Base-by-base conservation (phyloP, 805 yeast genomes). In the Candida koratica region DNA sequence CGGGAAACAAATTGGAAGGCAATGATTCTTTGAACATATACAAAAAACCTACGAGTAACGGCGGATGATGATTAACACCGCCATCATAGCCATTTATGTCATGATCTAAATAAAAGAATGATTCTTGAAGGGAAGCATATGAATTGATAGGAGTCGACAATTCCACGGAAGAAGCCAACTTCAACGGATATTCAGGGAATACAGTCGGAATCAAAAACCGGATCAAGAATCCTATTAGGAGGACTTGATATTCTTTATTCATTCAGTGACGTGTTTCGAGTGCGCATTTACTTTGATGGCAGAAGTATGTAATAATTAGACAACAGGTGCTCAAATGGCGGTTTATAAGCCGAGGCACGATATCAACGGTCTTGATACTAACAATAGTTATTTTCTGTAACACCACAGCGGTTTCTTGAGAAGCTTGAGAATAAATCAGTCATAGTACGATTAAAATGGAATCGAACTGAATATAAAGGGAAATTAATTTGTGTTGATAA, bases 11-110 rank as follows among this genome's bases (percentile, higher is more conserved):
- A 5, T 6, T 4, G 7, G 14, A 18, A 1, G 63, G 60, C 32
- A 46, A 44, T 12, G 17, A 28, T 12, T 28, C 28, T 25, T 63
- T 45, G 13, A 76, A 29, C 5, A 61, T 32, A 8, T 70, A 62
- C 52, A 81, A 67, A 1, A 77, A 41, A 2, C 68, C 60, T 23
- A 86, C 69, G 15, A 90, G 50, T 13, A 88, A 53, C 3, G 96
- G 96, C 3, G 95, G 79, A 48, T 87, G 95, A 57, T 87, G 90
- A 23, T 82, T 81, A 12, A 88, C 78, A 16, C 94, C 94, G 7
- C 97, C 96, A 42, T 77, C 77, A 51, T 87, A 90, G 6, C 87
- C 77, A 31, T 79, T 70, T 34, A 83, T 64, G 14, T 68, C 69
- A 47, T 79, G 72, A 3, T 66, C 55, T 37, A 76, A 59, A 34